These are phyloP conservation scores for Wickerhamiella galacta DNA, from an alignment of 805 yeast genomes.

Conservation along the genomic window DNA sequence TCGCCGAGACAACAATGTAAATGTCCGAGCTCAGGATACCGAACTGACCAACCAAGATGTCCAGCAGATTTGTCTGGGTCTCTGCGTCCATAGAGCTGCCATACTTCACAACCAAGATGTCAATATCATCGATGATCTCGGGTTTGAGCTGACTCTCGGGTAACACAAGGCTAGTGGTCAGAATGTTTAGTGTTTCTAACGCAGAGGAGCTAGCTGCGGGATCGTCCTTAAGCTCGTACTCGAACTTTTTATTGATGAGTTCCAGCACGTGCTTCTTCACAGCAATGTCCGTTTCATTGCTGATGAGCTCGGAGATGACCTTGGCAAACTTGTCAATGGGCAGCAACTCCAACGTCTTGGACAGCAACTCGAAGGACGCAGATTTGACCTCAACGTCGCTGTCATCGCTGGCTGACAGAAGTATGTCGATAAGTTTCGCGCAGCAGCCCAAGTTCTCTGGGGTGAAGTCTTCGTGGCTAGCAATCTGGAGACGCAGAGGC, in stretches of 20 bases:
- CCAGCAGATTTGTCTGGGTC: constrained; percentile 32
- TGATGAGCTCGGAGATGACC: constrained; percentile 33
- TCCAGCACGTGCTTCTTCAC: constrained; percentile 44
- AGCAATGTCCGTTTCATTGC: constrained; percentile 24
- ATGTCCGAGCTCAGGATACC: constrained; percentile 40
- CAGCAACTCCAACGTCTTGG: constrained; percentile 46
- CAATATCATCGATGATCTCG: constrained; percentile 15
- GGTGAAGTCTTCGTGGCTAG: constrained; percentile 1
- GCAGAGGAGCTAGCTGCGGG: constrained; percentile 35
- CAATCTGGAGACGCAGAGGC: constrained; percentile 38
- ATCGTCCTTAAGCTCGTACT: constrained; percentile 42
- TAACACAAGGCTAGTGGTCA: constrained; percentile 26
- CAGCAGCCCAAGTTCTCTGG: constrained; percentile 11
- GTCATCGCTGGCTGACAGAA: constrained; percentile 9
- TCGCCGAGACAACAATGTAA: constrained; percentile 56
- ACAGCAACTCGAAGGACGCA: constrained; percentile 39
- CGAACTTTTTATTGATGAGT: constrained; percentile 52
- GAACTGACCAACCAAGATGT: constrained; percentile 30
- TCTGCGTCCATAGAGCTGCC: constrained; percentile 30
- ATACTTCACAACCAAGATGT: constrained; percentile 46
- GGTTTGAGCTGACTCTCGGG: constrained; percentile 13
- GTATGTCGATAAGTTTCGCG: constrained; percentile 13
- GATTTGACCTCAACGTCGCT: constrained; percentile 14
- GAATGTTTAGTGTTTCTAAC: constrained; percentile 31
- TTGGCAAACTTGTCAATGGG: constrained; percentile 60